These are phyloP conservation scores for Sequoiadendron giganteum DNA, from an alignment of 75 land plant species.

Conservation along the genomic window DNA sequence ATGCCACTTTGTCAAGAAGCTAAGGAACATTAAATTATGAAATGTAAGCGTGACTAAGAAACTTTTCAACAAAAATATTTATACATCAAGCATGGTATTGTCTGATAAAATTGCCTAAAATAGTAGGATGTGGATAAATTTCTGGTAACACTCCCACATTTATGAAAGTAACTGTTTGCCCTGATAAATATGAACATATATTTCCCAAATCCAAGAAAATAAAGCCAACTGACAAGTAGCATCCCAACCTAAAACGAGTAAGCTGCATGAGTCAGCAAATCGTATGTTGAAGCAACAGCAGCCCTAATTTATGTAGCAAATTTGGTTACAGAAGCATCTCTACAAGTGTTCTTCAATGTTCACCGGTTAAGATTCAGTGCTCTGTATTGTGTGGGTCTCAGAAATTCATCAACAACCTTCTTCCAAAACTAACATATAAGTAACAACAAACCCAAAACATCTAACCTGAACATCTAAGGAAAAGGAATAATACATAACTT, in stretches of 20 bases:
- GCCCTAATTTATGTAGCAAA: not conserved
- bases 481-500: not conserved
- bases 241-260: not conserved
- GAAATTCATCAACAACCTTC: not conserved
- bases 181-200: not conserved
- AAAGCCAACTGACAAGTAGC: not conserved
- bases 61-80: not conserved
- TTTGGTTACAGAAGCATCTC: not conserved
- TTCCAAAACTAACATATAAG: not conserved
- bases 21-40: not conserved
- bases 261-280: constrained; percentile 8
- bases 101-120: not conserved
- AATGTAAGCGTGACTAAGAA: not conserved
- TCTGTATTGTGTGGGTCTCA: not conserved
- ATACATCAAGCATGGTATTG: not conserved
- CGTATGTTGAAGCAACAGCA: not conserved
- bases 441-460: not conserved
- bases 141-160: not conserved
- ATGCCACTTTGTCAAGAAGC: not conserved
- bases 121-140: not conserved
- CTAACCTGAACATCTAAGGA: not conserved
- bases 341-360: not conserved
- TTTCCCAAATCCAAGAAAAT: not conserved
- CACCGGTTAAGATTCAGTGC: not conserved
- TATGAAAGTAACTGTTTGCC: not conserved